Base-by-base conservation (phyloP, 257 asterid species). In the Salvia miltiorrhiza region DNA sequence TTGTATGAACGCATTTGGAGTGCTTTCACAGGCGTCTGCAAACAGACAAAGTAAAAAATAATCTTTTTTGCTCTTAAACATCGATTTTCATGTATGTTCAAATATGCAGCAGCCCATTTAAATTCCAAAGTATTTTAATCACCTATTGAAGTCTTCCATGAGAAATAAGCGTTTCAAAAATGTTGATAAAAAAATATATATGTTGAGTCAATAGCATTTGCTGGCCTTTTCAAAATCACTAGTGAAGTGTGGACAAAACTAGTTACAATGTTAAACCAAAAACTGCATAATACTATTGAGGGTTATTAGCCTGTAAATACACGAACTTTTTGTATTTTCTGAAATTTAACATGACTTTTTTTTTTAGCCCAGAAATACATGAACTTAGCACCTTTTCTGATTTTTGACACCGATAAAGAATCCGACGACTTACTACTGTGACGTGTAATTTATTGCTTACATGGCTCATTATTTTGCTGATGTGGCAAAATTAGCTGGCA, bases 1-100 rank as follows among this genome's bases (percentile, higher is more conserved):
- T 73, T 77, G 82, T 72, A 68, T 23, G 65, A 67, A 59, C 73
- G 30, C 55, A 66, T 66, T 41, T 70, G 77, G 75, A 54, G 48
- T 0, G 73, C 17, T 69, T 64, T 57, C 1, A 30, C 49, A 21
- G 52, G 54, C 33, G 24, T 21, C 35, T 59, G 53, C 70, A 69
- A 45, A 37, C 21, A 45, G 63, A 78, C 71, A 78, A 47, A 19
- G 32, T 10, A 20, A 40, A 33, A 20, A 23, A 3, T 30, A 23
- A 24, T 62, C 6, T n/a, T 13, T 55, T 69, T 54, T 44, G 2
- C 19, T 5, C 9, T 50, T 17, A 40, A 26, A 69, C 72, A 20
- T 74, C 39, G 43, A 74, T 21, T 16, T 49, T 21, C 2, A 58
- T 59, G 43, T 53, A 59, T 39, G 2, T 12, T 39, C 28, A 11